Evolutionary conservation across 129 eudicot species (phyloP).

Genomic region (Pulicaria dysenterica): DNA sequence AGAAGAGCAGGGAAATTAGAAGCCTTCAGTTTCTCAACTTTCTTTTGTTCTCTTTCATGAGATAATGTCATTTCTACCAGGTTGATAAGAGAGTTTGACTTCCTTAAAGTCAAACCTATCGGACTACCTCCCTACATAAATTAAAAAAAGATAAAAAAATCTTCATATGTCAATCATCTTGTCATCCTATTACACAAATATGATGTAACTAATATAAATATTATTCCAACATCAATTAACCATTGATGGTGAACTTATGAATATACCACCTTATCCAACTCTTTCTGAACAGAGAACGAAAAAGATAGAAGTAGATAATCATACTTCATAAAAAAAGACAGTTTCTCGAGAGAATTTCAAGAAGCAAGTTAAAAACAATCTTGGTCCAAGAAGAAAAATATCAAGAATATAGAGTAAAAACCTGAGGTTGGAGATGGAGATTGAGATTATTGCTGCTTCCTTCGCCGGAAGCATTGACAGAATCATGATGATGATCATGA

Average conservation of each 20-base stretch:
- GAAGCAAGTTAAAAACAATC: too few relatives aligned
- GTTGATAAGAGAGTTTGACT: conserved; percentile 48
- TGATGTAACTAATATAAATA: too few relatives aligned
- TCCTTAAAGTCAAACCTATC: conserved; percentile 57
- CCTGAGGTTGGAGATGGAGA: conserved; percentile 35
- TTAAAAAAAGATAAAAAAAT: not conserved
- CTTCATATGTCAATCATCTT: not conserved
- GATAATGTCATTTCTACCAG: conserved; percentile 41
- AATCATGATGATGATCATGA: not conserved
- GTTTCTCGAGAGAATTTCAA: too few relatives aligned
- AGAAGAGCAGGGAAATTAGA: conserved; percentile 51
- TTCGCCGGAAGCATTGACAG: not conserved
- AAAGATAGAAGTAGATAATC: too few relatives aligned
- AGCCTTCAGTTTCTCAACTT: conserved; percentile 63
- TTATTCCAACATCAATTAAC: too few relatives aligned
- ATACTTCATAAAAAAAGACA: too few relatives aligned
- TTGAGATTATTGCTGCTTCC: conserved; percentile 27
- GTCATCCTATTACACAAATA: too few relatives aligned
- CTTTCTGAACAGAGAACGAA: too few relatives aligned
- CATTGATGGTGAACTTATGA: too few relatives aligned
- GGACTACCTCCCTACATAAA: conserved; percentile 39
- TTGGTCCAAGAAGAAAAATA: not conserved
- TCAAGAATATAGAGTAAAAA: not conserved
- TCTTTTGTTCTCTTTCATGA: conserved; percentile 31
- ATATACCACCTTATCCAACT: too few relatives aligned